Evolutionary conservation across 495 filamentous ascomycete species (phyloP), one percentile per base, ranked within the genome.

Genomic region (Tuber umbilicatum): DNA sequence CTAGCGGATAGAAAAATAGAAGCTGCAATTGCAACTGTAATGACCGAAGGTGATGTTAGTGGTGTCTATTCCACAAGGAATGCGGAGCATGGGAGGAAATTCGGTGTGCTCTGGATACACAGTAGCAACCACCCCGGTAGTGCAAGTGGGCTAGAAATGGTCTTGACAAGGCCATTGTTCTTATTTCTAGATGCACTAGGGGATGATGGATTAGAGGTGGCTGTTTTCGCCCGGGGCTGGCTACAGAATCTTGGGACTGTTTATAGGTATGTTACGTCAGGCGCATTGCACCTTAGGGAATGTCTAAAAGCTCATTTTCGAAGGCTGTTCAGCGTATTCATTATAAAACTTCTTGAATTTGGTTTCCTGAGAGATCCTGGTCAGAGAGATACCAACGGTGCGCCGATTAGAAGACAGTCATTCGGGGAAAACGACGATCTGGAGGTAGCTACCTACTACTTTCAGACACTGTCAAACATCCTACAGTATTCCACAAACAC

Each of bases 151-250:
- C 90, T 88, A 76, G 86, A 91, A 74, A 86, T 90, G 5, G 89
- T 97, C 85, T 86, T 98, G 68, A 90, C 91, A 10, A 88, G 93
- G 27, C 94, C 94, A 1, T 82, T 97, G 43, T 91, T 97, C 73
- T 84, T 97, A 42, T 87, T 96, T 75, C 86, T 98, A 45, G 94
- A 98, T 82, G 87, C 91, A 17, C 85, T 97, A 0, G 83, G 86
- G 35, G 91, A 94, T 71, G 91, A 91, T 77, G 87, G 88, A 38
- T 90, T 89, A 17, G 92, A 94, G 79, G 82, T 91, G 42, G 93
- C 89, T 47, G 89, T 92, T 82, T 90, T 90, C 72, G 89, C 92
- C 35, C 89, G 91, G 75, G 89, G 87, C 60, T 99, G 95, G 95
- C 85, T 99, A 12, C 90, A 91, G 79, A 92, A 88, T 68, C 85